phyloP scores from a whole-genome alignment of 2,329 filamentous ascomycete species.

The Rugonectria rugulosa region DNA sequence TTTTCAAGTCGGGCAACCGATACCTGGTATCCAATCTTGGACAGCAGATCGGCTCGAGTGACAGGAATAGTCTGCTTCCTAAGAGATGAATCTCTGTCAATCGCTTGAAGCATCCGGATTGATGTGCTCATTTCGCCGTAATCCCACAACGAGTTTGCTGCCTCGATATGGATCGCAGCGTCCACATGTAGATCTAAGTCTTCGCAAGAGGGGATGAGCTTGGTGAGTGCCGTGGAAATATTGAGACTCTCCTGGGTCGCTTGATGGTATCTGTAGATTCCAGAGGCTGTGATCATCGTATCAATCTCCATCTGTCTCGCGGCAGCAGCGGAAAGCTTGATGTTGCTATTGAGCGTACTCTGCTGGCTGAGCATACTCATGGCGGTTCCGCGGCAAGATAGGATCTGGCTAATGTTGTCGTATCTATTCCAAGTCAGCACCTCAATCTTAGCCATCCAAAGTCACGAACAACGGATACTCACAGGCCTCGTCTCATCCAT shows the following conservation, averaged over 20 bases:
- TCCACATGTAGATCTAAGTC: slow-evolving; percentile 78
- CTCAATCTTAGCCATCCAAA: background rate
- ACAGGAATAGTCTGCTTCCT: slow-evolving; percentile 75
- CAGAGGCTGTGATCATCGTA: slow-evolving; percentile 77
- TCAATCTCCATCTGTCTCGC: slow-evolving; percentile 77
- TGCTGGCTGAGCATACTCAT: slow-evolving; percentile 81
- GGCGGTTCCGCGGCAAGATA: slow-evolving; percentile 84
- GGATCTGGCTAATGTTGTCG: slow-evolving; percentile 78
- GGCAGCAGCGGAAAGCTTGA: slow-evolving; percentile 68
- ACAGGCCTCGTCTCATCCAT: slow-evolving; percentile 88
- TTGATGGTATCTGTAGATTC: slow-evolving; percentile 79
- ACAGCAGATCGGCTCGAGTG: slow-evolving; percentile 79
- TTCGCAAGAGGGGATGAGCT: slow-evolving; percentile 74
- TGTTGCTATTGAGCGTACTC: slow-evolving; percentile 64
- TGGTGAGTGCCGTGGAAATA: slow-evolving; percentile 81
- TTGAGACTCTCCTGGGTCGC: slow-evolving; percentile 88
- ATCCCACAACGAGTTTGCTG: slow-evolving; percentile 91
- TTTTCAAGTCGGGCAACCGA: slow-evolving; percentile 91
- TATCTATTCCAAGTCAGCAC: slow-evolving; percentile 57
- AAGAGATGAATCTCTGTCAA: slow-evolving; percentile 67
- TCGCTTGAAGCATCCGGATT: slow-evolving; percentile 83
- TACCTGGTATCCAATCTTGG: slow-evolving; percentile 86
- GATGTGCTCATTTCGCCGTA: slow-evolving; percentile 90
- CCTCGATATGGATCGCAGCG: slow-evolving; percentile 79
- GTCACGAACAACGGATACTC: slow-evolving; percentile 42